These are phyloP conservation scores for Annulohypoxylon truncatum DNA, from an alignment of 2,329 filamentous ascomycete species.

Conservation along the genomic window DNA sequence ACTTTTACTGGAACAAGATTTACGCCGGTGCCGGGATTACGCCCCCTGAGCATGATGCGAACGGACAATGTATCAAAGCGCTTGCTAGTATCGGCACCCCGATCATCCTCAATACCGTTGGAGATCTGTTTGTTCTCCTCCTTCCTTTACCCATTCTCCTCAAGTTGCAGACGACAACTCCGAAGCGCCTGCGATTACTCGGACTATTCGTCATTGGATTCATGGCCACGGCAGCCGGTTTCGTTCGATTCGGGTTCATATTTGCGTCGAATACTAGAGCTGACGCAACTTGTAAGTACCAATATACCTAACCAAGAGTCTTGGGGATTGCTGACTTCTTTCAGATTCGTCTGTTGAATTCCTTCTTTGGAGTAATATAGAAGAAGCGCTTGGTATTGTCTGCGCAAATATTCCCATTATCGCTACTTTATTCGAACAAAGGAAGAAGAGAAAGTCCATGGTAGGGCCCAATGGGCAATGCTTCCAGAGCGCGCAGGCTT, in stretches of 20 bases:
- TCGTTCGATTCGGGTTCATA: conserved; percentile 8
- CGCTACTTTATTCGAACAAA: neutral
- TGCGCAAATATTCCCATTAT: conserved; percentile 9
- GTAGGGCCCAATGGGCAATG: neutral
- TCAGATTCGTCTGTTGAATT: conserved; percentile 11
- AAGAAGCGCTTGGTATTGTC: conserved; percentile 11
- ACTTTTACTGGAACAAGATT: conserved; percentile 12
- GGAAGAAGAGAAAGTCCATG: neutral
- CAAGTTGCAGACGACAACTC: neutral
- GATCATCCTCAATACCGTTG: conserved; percentile 5
- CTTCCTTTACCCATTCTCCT: conserved; percentile 7
- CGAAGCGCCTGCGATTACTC: conserved; percentile 4
- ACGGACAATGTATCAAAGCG: conserved; percentile 1
- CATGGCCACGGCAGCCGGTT: conserved; percentile 10
- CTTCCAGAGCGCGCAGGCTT: conserved; percentile 1
- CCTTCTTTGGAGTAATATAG: conserved; percentile 12
- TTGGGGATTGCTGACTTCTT: neutral
- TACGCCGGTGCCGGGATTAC: neutral
- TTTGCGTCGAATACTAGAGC: neutral
- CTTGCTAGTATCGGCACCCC: conserved; percentile 4
- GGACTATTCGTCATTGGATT: conserved; percentile 8
- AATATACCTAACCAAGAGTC: neutral
- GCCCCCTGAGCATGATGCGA: neutral
- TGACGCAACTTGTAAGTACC: conserved; percentile 9
- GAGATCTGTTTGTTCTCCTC: conserved; percentile 8